Evolutionary conservation across 2,329 filamentous ascomycete genomes (phyloP), one percentile per base, ranked within the genome.

Genomic region (Fusarium sp.): DNA sequence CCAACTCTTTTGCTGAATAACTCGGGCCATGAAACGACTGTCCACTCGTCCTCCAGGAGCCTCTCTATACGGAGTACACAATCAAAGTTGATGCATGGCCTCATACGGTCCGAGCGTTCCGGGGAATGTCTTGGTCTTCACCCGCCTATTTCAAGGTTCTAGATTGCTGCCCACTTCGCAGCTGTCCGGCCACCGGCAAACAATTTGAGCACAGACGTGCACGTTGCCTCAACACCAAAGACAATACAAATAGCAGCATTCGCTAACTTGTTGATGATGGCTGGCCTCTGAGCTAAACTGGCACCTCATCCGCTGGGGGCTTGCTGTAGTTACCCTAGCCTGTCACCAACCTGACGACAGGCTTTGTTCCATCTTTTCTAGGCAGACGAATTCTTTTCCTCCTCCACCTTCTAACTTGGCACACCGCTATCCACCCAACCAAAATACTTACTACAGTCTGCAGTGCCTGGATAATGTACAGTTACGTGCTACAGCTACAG

Each of bases 341-440:
- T 59, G 65, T 50, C 56, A 58, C 65, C 58, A 53, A 28, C 65
- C 33, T 31, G 26, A 15, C 30, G 11, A n/a, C 35, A 33, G 26
- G 26, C 38, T 65, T 48, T 41, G 63, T 68, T 63, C 51, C 59
- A 75, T 71, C 56, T 68, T 68, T 56, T 65, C 56, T 70, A 76
- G 75, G 75, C 75, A 77, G 75, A 77, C 61, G 48, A 59, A 74
- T 77, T 75, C 57, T 72, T 47, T 58, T 41, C 47, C 59, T 41
- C 47, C 59, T 58, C 51, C 60, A 56, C 55, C 28, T 58, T 60
- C 44, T 60, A 20, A 33, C 16, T 50, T 24, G 16, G 50, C 67
- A 67, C 53, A 67, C 64, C 64, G 62, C 64, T 24, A 31, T 61
- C 53, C 30, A 35, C 31, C 38, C 14, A 48, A 48, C 36, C 56